Base-by-base conservation (phyloP, 257 asterid genomes). In the Voacanga thouarsii region DNA sequence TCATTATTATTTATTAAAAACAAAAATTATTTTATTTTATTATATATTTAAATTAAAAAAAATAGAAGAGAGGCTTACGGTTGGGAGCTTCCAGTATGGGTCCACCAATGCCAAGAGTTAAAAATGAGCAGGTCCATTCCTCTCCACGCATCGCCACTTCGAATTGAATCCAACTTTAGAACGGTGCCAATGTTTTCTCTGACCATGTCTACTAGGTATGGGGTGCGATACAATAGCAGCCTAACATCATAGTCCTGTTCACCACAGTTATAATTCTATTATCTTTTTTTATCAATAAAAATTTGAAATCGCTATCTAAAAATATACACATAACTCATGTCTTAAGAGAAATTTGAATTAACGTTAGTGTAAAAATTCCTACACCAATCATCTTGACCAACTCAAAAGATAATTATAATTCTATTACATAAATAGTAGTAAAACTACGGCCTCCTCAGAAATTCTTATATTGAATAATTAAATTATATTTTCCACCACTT, bases 61-160 rank as follows among this genome's bases (percentile, higher is more conserved):
- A 61, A 59, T 72, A 2, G 37, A n/a, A n/a, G 37, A 33, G 37
- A 33, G 37, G 37, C 90, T 12, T 88, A 94, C 98, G 96, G 96
- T 61, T 90, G 96, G 44, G 94, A 87, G 51, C 84, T 84, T 30
- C 89, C 89, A 12, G 96, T 90, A 51, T 94, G 98, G 8, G 96
- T 92, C 98, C 98, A 94, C 98, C 98, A 94, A 51, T 93, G 98
- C 98, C 98, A 92, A 6, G 96, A 80, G 90, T 93, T 93, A 87
- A 93, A 93, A 49, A 93, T 85, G 80, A 94, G 50, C 70, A 94
- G 78, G 82, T 94, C 96, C 96, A 92, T 92, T 57, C 96, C 95
- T 75, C 73, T 82, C 98, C 98, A 94, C 0, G 91, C 84, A 10
- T 88, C 71, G 8, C 98, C 98, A 4, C 70, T 76, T 65, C 43